phyloP scores from a whole-genome alignment of 176 grass and related monocot species.

The Hordeum marinum region DNA sequence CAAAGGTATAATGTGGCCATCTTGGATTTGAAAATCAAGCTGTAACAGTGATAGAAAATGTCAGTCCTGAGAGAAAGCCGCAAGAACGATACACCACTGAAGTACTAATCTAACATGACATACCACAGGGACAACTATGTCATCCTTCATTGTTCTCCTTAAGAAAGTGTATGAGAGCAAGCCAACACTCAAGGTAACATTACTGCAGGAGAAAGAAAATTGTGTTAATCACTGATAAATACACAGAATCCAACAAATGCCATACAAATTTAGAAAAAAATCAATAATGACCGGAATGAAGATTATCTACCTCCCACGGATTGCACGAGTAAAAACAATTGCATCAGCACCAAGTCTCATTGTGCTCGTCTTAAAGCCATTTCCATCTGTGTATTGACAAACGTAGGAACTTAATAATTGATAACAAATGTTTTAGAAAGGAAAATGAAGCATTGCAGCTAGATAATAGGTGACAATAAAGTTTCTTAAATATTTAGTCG shows the following conservation, averaged over 20 bases:
- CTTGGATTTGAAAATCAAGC: slow-evolving; percentile 80
- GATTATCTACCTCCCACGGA: slow-evolving; percentile 55
- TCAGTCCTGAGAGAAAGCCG: slow-evolving; percentile 10
- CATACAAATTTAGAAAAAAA: slow-evolving; percentile 11
- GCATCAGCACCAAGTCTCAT: slow-evolving; percentile 98
- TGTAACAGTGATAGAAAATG: slow-evolving; percentile 41
- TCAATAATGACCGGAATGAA: not conserved
- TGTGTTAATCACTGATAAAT: slow-evolving; percentile 9
- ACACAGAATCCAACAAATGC: slow-evolving; percentile 3
- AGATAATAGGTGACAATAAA: not conserved
- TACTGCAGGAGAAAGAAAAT: slow-evolving; percentile 36
- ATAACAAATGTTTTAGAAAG: not conserved
- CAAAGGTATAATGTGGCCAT: slow-evolving; percentile 58
- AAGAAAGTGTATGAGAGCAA: slow-evolving; percentile 96
- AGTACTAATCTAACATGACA: slow-evolving; percentile 19
- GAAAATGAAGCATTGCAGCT: not conserved
- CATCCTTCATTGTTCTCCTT: slow-evolving; percentile 93
- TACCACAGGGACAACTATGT: slow-evolving; percentile 98
- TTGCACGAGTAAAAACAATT: slow-evolving; percentile 79
- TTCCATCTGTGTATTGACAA: slow-evolving; percentile 68
- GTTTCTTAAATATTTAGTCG: not conserved
- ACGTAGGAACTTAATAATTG: not conserved
- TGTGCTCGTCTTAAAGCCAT: slow-evolving; percentile 99
- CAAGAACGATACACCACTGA: not conserved
- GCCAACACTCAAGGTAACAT: slow-evolving; percentile 74